These are phyloP conservation scores for Tolypocladium pustulatum DNA, from an alignment of 2,329 filamentous ascomycete species.

Conservation along the genomic window DNA sequence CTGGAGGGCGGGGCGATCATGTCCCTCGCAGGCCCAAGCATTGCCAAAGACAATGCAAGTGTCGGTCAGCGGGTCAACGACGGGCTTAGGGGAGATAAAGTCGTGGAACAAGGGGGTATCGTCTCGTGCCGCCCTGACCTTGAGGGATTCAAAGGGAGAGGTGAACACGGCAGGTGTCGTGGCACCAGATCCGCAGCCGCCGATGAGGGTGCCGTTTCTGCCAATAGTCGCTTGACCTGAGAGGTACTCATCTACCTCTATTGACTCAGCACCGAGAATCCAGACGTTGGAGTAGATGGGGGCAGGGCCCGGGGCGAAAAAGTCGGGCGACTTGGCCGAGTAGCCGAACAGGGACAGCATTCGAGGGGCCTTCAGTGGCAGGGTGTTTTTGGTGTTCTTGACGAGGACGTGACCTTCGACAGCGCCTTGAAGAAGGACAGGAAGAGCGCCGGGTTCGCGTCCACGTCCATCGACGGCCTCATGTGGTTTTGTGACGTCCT, in stretches of 20 bases:
- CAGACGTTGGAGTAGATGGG: constrained; percentile 20
- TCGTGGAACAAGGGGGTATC: constrained; percentile 50
- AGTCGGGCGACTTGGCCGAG: constrained; percentile 37
- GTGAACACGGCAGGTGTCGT: constrained; percentile 35
- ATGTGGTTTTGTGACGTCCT: constrained; percentile 38
- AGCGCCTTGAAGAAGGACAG: constrained; percentile 40
- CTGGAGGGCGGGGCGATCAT: constrained; percentile 47
- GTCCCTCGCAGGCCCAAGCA: constrained; percentile 63
- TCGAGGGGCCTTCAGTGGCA: constrained; percentile 41
- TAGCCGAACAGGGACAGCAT: constrained; percentile 53
- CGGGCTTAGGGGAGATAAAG: constrained; percentile 35
- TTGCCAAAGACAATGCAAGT: constrained; percentile 61
- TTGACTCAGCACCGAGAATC: constrained; percentile 25
- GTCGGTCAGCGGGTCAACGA: constrained; percentile 40
- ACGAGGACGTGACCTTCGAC: constrained; percentile 54
- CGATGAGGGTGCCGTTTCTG: constrained; percentile 30
- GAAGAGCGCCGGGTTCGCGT: constrained; percentile 31
- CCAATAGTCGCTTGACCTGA: constrained; percentile 18
- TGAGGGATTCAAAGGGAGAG: constrained; percentile 45
- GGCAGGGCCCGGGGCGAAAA: constrained; percentile 25
- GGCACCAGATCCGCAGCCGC: constrained; percentile 37
- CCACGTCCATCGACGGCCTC: constrained; percentile 43
- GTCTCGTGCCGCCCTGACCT: constrained; percentile 40
- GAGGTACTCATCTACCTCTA: neutral
- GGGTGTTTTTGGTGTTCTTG: constrained; percentile 45